Evolutionary conservation across 2,329 filamentous ascomycete species (phyloP).

Genomic region (Podosphaera aphanis): DNA sequence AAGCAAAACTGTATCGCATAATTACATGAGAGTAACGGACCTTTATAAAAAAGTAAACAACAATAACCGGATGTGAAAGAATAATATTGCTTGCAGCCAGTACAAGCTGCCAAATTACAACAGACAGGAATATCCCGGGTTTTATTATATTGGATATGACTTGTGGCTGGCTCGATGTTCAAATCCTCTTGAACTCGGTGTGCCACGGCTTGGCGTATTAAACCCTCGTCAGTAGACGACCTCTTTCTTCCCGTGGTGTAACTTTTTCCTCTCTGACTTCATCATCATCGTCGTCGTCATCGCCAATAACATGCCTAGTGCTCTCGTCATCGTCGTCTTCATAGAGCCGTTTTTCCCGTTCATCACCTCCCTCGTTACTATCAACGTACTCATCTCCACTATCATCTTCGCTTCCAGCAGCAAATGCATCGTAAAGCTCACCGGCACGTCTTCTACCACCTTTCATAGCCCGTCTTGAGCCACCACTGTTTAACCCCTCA

Average conservation of each 20-base stretch:
- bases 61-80: no score
- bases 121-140: neutral
- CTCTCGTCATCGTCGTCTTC: slow-evolving; percentile 18
- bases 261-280: slow-evolving; percentile 5
- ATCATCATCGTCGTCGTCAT: slow-evolving; percentile 20
- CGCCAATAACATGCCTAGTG: slow-evolving; percentile 26
- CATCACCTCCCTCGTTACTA: slow-evolving; percentile 19
- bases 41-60: no score
- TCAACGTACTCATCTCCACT: slow-evolving; percentile 23
- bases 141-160: neutral
- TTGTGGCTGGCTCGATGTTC: neutral
- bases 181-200: neutral
- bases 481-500: slow-evolving; percentile 25
- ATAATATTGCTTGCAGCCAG: neutral
- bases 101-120: neutral
- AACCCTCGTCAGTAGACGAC: neutral
- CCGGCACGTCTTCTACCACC: slow-evolving; percentile 40
- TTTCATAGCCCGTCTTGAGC: slow-evolving; percentile 24
- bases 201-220: neutral
- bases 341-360: slow-evolving; percentile 16
- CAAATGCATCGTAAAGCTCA: slow-evolving; percentile 93
- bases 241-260: neutral
- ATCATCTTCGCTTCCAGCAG: slow-evolving; percentile 65
- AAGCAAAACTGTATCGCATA: no score
- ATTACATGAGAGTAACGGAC: no score